Evolutionary conservation across 1,139 yeast species (phyloP).

Genomic region (Hansenula sp.): DNA sequence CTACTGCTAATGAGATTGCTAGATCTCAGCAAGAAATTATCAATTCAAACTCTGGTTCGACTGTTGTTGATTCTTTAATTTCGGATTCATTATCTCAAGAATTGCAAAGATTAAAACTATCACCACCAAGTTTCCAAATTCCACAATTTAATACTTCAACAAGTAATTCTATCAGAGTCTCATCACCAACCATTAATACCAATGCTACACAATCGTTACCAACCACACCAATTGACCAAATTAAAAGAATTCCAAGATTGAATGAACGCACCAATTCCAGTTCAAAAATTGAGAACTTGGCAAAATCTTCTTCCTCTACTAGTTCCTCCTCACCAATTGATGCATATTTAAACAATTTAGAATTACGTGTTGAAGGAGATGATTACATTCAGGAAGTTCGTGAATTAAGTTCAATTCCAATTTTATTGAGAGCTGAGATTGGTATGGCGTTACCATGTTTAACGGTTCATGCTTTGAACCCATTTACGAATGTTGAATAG

Average conservation of each 20-base stretch:
- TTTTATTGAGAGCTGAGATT: slow-evolving; percentile 83
- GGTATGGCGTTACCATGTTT: slow-evolving; percentile 96
- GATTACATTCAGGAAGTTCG: slow-evolving; percentile 72
- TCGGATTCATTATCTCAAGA: slow-evolving; percentile 43
- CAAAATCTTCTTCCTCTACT: slow-evolving; percentile 6
- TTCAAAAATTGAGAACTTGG: neutral
- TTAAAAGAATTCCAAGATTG: slow-evolving; percentile 1
- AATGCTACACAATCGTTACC: slow-evolving; percentile 2
- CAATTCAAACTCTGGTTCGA: slow-evolving; percentile 4
- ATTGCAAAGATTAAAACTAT: slow-evolving; percentile 46
- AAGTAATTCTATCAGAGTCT: neutral
- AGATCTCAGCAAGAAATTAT: slow-evolving; percentile 35
- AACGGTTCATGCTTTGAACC: slow-evolving; percentile 91
- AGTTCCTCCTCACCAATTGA: slow-evolving; percentile 35
- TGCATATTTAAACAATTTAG: slow-evolving; percentile 53
- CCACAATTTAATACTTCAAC: slow-evolving; percentile 29
- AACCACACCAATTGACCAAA: slow-evolving; percentile 23
- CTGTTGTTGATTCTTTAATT: slow-evolving; percentile 25
- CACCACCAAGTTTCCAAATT: slow-evolving; percentile 45
- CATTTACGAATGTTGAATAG: slow-evolving; percentile 41
- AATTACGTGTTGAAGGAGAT: slow-evolving; percentile 59
- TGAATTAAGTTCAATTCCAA: slow-evolving; percentile 77
- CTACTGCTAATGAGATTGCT: slow-evolving; percentile 70
- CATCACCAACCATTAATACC: neutral
- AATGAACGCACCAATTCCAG: neutral